Percentiles rank a stretch among this genome's conserved stretches.
phyloP scores from a whole-genome alignment of 306 rosid species.

The Vicia faba region DNA sequence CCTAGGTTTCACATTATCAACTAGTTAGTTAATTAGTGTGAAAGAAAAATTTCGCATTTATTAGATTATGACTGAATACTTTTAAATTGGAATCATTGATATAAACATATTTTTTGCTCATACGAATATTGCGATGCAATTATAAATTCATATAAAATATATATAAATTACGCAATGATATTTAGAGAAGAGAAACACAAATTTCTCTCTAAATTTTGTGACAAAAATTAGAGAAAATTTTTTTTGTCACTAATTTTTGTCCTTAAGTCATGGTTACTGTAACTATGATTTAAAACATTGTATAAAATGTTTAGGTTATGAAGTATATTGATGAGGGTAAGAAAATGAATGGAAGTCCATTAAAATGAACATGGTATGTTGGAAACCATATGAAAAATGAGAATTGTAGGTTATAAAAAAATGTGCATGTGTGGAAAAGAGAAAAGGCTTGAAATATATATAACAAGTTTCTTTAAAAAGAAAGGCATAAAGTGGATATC shows the following conservation, averaged over 20 bases:
- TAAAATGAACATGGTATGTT: conserved; percentile 8
- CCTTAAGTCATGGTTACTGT: background rate
- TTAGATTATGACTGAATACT: background rate
- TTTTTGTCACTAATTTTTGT: background rate
- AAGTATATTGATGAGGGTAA: background rate
- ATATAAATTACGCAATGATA: background rate
- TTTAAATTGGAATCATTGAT: background rate
- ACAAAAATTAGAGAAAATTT: background rate
- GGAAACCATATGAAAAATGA: conserved; percentile 10
- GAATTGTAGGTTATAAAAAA: background rate
- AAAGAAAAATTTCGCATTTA: too few relatives aligned
- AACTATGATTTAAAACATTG: background rate
- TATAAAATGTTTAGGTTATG: background rate
- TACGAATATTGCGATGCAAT: background rate
- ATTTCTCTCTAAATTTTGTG: background rate
- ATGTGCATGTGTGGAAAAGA: conserved; percentile 23
- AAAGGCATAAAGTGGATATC: conserved; percentile 26
- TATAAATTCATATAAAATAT: background rate
- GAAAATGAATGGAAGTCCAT: background rate
- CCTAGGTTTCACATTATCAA: conserved; percentile 8
- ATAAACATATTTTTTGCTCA: background rate
- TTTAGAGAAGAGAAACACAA: background rate
- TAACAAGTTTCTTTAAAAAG: conserved; percentile 32
- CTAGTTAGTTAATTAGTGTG: background rate
- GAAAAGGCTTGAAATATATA: background rate